Conservation (phyloP, 495 filamentous ascomycete species). For the Letharia columbiana region DNA sequence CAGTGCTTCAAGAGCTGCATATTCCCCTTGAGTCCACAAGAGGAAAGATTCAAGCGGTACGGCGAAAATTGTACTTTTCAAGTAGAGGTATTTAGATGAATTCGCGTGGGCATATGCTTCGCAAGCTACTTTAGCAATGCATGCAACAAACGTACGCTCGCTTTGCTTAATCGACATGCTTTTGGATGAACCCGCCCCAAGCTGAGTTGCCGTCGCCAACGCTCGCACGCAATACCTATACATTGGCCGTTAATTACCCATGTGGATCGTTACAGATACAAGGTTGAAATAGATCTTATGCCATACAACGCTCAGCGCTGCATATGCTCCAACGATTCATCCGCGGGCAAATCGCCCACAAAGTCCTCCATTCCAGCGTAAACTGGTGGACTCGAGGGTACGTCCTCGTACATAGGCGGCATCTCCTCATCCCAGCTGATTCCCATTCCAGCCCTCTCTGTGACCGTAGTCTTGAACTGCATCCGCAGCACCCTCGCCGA, state of each 20-base stretch:
- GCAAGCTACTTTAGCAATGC: background rate
- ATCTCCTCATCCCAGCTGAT: slow-evolving; percentile 97
- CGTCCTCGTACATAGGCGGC: slow-evolving; percentile 90
- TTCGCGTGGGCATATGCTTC: background rate
- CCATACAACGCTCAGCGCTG: slow-evolving; percentile 1
- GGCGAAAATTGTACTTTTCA: background rate
- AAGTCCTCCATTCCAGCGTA: slow-evolving; percentile 49
- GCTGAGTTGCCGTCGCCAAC: background rate
- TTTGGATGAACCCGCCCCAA: background rate
- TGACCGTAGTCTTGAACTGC: slow-evolving; percentile 76
- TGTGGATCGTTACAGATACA: background rate
- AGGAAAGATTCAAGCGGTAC: too few relatives aligned
- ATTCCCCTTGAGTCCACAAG: too few relatives aligned
- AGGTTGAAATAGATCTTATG: background rate
- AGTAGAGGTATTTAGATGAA: background rate
- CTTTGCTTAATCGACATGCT: background rate
- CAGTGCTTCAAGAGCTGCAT: too few relatives aligned
- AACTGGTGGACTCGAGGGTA: slow-evolving; percentile 75
- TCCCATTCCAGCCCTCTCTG: slow-evolving; percentile 76
- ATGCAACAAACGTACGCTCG: background rate
- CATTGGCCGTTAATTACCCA: background rate
- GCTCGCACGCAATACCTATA: background rate
- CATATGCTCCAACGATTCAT: slow-evolving; percentile 21
- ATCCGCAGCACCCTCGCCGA: slow-evolving; percentile 85
- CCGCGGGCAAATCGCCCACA: slow-evolving; percentile 22